Evolutionary conservation across 495 filamentous ascomycete species (phyloP).

Genomic region (Talaromyces wortmannii): DNA sequence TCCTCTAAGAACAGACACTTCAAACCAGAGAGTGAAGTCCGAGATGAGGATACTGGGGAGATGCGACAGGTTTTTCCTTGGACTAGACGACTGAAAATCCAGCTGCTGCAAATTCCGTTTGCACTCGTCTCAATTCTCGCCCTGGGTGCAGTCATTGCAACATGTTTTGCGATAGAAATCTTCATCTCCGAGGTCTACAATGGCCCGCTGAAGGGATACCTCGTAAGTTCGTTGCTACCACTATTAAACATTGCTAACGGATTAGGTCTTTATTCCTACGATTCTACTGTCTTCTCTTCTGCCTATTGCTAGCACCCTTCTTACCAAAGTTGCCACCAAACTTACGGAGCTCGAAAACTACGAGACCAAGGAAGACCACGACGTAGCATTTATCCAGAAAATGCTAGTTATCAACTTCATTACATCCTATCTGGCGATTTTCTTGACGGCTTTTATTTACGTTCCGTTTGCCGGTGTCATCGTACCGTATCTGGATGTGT

Average conservation of each 20-base stretch:
- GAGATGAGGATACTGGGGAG: slow-evolving; percentile 84
- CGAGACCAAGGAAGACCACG: slow-evolving; percentile 73
- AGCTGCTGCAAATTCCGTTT: slow-evolving; percentile 86
- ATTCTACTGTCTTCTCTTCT: slow-evolving; percentile 74
- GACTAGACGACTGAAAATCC: slow-evolving; percentile 66
- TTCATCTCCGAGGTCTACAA: slow-evolving; percentile 93
- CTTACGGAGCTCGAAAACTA: slow-evolving; percentile 91
- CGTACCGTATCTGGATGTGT: slow-evolving; percentile 85
- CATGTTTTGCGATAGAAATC: slow-evolving; percentile 90
- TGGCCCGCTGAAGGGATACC: slow-evolving; percentile 76
- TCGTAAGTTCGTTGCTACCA: slow-evolving; percentile 47
- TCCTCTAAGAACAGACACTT: slow-evolving; percentile 73
- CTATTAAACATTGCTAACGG: slow-evolving; percentile 18
- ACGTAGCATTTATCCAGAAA: slow-evolving; percentile 78
- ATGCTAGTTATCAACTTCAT: slow-evolving; percentile 96
- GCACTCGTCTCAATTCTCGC: slow-evolving; percentile 61
- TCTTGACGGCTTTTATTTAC: slow-evolving; percentile 94
- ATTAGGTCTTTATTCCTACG: slow-evolving; percentile 80
- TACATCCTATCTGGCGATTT: slow-evolving; percentile 87
- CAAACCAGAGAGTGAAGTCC: slow-evolving; percentile 62
- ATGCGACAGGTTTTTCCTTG: slow-evolving; percentile 69
- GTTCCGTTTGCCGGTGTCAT: slow-evolving; percentile 86
- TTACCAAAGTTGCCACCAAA: slow-evolving; percentile 69
- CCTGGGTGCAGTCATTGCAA: slow-evolving; percentile 75
- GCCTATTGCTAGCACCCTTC: slow-evolving; percentile 68